Evolutionary conservation across 1,139 yeast species (phyloP), one percentile per base, ranked within the genome.

Genomic region (Magnusiomyces sp.): DNA sequence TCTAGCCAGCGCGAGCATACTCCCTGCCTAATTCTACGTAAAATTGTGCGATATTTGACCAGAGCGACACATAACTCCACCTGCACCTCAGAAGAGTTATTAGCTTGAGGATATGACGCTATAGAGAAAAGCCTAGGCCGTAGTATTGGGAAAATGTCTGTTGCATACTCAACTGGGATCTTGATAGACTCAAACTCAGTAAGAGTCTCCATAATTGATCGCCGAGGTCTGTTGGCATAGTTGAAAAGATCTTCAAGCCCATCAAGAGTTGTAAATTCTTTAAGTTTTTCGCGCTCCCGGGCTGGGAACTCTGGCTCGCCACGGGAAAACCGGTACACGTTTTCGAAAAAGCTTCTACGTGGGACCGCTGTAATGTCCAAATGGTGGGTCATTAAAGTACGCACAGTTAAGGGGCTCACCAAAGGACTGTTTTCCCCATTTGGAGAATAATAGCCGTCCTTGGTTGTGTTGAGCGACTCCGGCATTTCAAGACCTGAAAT

Each of bases 191-290:
- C 79, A 62, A 92, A 92, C 62, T 92, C 99, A 46, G 80, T 73
- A 10, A 92, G 65, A 0, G 88, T 86, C 64, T 92, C 99, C 29
- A 88, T 64, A 7, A 90, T 76, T 53, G 95, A 89, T 58, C 99
- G 69, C 56, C 96, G 74, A 9, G 98, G 97, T 54, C 97, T 71
- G 62, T 88, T 85, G 14, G 95, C 95, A 64, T 92, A 92, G 63
- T 92, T 81, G 63, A 81, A 90, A 44, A 90, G 67, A 53, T 87
- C 96, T 60, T 90, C 90, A 48, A 75, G 70, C 1, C 62, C 65
- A 47, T 85, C 89, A 49, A 81, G 80, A 49, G 82, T 74, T 14
- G 77, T 70, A 61, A 94, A 86, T 55, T 92, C 96, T 48, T 70
- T 69, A 45, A 92, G 70, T 59, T 87, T 85, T 50, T 83, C 94